These are phyloP conservation scores for Calycina marina DNA, from an alignment of 2,329 filamentous ascomycete genomes.

Conservation along the genomic window DNA sequence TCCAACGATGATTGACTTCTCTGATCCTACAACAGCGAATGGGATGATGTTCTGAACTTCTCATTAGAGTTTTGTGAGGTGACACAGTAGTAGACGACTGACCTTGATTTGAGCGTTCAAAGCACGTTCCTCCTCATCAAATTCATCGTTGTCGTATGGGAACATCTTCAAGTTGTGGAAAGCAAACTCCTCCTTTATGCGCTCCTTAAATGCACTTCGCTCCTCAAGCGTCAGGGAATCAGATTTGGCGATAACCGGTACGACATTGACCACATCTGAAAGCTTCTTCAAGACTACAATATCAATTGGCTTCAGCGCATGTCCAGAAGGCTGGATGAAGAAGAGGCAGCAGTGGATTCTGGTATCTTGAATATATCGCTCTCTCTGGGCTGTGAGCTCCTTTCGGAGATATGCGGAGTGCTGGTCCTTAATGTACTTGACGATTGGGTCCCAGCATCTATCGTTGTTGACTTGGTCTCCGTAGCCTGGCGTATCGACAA, in stretches of 20 bases:
- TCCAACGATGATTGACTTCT: constrained; percentile 94
- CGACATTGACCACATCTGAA: constrained; percentile 97
- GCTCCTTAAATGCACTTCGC: constrained; percentile 91
- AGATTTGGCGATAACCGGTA: constrained; percentile 96
- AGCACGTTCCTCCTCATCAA: constrained; percentile 89
- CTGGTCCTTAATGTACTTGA: constrained; percentile 99
- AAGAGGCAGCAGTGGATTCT: constrained; percentile 99
- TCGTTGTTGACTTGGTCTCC: constrained; percentile 99
- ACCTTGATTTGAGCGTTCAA: constrained; percentile 97
- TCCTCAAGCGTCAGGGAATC: constrained; percentile 94
- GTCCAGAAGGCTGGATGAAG: constrained; percentile 97
- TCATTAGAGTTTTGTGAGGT: neutral
- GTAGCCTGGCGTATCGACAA: constrained; percentile 96
- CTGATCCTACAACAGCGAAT: constrained; percentile 94
- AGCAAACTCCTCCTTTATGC: constrained; percentile 98
- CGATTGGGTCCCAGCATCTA: constrained; percentile 99
- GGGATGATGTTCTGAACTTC: constrained; percentile 69
- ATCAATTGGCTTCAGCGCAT: constrained; percentile 97
- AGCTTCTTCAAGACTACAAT: constrained; percentile 99
- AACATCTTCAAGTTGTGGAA: constrained; percentile 99
- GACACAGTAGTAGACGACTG: constrained; percentile 17
- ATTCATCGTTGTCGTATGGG: constrained; percentile 98
- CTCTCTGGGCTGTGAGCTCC: constrained; percentile 96
- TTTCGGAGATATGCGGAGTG: constrained; percentile 98
- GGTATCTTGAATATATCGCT: constrained; percentile 98